These are phyloP conservation scores for Anthracocystis panici-leucophaei DNA, from an alignment of 1,284 basidiomycete genomes.

Conservation along the genomic window DNA sequence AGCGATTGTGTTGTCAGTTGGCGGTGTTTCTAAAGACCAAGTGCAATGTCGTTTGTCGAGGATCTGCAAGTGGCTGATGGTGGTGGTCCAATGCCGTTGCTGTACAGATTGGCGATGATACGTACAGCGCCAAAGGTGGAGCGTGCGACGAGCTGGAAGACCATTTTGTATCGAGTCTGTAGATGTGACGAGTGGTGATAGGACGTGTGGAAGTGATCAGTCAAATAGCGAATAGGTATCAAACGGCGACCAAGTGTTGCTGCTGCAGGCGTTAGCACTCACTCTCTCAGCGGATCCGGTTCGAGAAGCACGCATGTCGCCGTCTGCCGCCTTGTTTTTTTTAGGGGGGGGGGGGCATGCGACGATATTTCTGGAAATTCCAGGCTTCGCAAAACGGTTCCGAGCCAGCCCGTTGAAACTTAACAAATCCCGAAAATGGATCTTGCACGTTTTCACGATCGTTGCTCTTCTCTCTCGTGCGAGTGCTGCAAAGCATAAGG, in stretches of 20 bases:
- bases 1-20: slow-evolving; percentile 23
- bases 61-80: background rate
- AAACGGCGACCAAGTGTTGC: slow-evolving; percentile 17
- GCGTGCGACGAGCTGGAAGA: slow-evolving; percentile 45
- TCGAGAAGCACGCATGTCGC: background rate
- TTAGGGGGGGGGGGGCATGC: no score
- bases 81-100: background rate
- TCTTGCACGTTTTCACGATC: background rate
- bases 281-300: slow-evolving; percentile 21
- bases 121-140: slow-evolving; percentile 52
- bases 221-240: background rate
- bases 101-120: slow-evolving; percentile 12
- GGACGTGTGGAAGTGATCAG: slow-evolving; percentile 1
- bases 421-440: slow-evolving; percentile 16
- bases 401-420: slow-evolving; percentile 27
- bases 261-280: background rate
- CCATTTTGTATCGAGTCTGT: slow-evolving; percentile 28
- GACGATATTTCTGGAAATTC: slow-evolving; percentile 19
- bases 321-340: slow-evolving; percentile 7
- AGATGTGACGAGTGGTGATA: slow-evolving; percentile 16
- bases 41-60: slow-evolving; percentile 3
- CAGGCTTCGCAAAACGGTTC: slow-evolving; percentile 15
- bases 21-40: background rate
- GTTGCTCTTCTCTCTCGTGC: slow-evolving; percentile 13
- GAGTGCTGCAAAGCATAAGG: slow-evolving; percentile 1